A percentile compares a stretch with the other conserved stretches of the same genome.
These are phyloP conservation scores for Fusarium heterosporum DNA, from an alignment of 2,329 filamentous ascomycete genomes.

Conservation along the genomic window DNA sequence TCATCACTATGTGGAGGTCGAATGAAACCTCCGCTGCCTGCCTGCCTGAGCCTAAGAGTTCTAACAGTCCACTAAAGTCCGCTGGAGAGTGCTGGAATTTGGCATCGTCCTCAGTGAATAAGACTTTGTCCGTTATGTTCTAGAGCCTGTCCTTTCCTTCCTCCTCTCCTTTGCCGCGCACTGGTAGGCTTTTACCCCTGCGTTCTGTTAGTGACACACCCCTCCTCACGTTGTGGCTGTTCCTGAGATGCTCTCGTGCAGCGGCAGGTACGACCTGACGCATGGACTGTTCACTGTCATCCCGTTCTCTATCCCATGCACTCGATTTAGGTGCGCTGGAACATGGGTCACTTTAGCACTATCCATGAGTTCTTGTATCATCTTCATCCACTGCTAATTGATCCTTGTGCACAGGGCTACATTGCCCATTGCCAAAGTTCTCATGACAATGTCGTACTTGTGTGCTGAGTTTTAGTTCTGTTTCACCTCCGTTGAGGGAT, in stretches of 20 bases:
- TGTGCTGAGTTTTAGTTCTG: background rate
- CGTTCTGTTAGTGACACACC: constrained; percentile 32
- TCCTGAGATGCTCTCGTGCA: constrained; percentile 26
- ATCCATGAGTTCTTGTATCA: background rate
- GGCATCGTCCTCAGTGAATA: background rate
- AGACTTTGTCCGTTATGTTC: constrained; percentile 15
- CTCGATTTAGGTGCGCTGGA: background rate
- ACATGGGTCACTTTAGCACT: constrained; percentile 19
- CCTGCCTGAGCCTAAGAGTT: background rate
- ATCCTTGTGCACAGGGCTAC: constrained; percentile 41
- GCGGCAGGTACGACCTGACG: constrained; percentile 21
- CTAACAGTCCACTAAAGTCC: constrained; percentile 9
- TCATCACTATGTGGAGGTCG: constrained; percentile 28
- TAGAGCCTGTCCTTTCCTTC: constrained; percentile 26
- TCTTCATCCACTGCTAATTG: constrained; percentile 9
- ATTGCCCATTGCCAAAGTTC: constrained; percentile 7
- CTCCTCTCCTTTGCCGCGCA: constrained; percentile 43
- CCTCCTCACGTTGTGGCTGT: background rate
- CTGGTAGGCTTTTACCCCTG: constrained; percentile 27
- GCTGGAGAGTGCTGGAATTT: constrained; percentile 14
- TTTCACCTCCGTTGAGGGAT: background rate
- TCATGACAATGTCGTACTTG: constrained; percentile 1
- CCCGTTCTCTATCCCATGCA: constrained; percentile 33
- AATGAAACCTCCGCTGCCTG: constrained; percentile 1
- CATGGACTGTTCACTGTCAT: constrained; percentile 44